phyloP scores from a whole-genome alignment of 2,329 filamentous ascomycete genomes.

The Didymella glomerata region DNA sequence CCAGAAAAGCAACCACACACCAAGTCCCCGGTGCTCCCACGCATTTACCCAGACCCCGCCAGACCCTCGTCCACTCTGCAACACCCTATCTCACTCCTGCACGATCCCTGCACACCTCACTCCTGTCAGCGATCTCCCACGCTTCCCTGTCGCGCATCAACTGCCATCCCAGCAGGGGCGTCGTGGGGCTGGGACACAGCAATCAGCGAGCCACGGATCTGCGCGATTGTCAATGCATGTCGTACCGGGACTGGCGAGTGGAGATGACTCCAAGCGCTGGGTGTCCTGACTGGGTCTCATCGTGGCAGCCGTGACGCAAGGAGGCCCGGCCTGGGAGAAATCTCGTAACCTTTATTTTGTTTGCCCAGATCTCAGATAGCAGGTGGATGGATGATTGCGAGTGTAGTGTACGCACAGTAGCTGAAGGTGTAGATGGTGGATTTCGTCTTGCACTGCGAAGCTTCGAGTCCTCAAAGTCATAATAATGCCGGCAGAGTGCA shows the following conservation, averaged over 20 bases:
- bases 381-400: not conserved
- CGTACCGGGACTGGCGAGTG: constrained; percentile 4
- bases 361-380: not conserved
- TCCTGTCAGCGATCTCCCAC: constrained; percentile 12
- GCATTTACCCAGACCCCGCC: not conserved
- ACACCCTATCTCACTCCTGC: not conserved
- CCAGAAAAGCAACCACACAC: constrained; percentile 1
- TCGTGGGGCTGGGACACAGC: constrained; percentile 8
- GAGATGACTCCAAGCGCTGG: constrained; percentile 12
- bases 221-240: constrained; percentile 13
- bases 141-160: constrained; percentile 14
- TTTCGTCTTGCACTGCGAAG: not conserved
- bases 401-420: not conserved
- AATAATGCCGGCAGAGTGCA: not conserved
- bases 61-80: not conserved
- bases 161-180: constrained; percentile 6
- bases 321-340: not conserved
- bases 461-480: not conserved
- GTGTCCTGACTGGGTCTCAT: not conserved
- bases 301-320: constrained; percentile 5
- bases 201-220: constrained; percentile 17
- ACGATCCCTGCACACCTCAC: not conserved
- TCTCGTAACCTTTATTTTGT: constrained; percentile 3
- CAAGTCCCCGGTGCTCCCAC: not conserved
- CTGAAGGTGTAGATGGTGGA: not conserved